These are phyloP conservation scores for Heterobasidion occidentale DNA, from an alignment of 1,284 basidiomycete genomes.

Conservation along the genomic window DNA sequence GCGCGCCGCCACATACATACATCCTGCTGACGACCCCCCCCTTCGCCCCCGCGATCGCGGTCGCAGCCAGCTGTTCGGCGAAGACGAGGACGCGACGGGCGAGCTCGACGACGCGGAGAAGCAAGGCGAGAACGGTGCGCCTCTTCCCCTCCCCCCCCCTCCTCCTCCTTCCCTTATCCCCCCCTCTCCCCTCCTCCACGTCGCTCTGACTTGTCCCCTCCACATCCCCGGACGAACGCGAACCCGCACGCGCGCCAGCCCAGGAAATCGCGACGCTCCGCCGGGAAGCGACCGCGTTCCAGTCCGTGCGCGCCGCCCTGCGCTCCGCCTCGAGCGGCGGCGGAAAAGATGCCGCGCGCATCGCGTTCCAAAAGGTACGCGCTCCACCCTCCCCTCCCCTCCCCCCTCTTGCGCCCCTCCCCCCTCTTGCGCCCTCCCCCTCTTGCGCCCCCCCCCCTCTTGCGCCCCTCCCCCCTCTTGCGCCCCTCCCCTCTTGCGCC, in stretches of 20 bases:
- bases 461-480: too few relatives aligned
- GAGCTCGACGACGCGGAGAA: conserved; percentile 85
- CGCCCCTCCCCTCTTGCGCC: too few relatives aligned
- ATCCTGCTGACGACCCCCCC: neutral
- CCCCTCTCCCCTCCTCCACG: too few relatives aligned
- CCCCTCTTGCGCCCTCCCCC: too few relatives aligned
- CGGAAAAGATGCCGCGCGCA: conserved; percentile 51
- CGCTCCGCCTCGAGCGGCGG: conserved; percentile 29
- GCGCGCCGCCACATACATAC: neutral
- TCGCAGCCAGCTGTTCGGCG: conserved; percentile 86
- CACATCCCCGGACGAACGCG: too few relatives aligned
- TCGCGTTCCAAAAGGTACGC: conserved; percentile 80
- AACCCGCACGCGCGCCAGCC: conserved; percentile 41
- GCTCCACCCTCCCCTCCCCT: neutral
- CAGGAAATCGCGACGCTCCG: conserved; percentile 87
- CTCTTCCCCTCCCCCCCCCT: neutral
- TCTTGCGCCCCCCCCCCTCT: too few relatives aligned
- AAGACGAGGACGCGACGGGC: conserved; percentile 71
- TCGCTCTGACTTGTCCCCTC: too few relatives aligned
- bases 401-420: too few relatives aligned
- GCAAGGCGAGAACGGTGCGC: conserved; percentile 79
- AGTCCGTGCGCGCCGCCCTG: conserved; percentile 63
- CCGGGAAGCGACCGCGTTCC: conserved; percentile 87
- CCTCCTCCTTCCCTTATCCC: neutral
- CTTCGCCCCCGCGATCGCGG: too few relatives aligned